phyloP scores from a whole-genome alignment of 2,329 filamentous ascomycete species.

The Lasiodiplodia gonubiensis region DNA sequence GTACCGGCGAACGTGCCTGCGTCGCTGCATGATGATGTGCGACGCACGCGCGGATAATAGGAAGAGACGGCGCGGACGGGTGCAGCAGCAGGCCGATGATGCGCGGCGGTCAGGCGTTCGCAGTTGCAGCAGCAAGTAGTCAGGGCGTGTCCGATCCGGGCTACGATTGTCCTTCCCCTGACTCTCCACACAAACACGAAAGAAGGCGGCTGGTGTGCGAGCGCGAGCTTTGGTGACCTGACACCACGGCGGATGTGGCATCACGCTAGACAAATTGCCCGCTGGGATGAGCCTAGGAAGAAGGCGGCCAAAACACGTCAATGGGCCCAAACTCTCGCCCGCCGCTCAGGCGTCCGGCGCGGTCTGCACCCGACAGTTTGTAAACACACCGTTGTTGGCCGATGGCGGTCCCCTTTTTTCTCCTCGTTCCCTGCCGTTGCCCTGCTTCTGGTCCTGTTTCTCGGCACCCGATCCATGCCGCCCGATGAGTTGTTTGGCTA shows the following conservation, averaged over 20 bases:
- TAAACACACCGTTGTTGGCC: constrained; percentile 23
- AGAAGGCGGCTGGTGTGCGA: no score
- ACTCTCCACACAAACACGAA: constrained; percentile 11
- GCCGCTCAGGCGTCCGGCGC: constrained; percentile 21
- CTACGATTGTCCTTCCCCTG: constrained; percentile 16
- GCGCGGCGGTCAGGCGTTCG: not conserved
- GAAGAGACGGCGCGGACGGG: not conserved
- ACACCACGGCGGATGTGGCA: constrained; percentile 23
- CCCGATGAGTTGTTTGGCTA: constrained; percentile 18
- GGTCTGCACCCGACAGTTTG: constrained; percentile 7
- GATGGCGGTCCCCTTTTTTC: constrained; percentile 9
- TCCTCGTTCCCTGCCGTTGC: not conserved
- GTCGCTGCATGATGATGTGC: constrained; percentile 1
- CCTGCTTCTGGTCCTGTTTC: not conserved
- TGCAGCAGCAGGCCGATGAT: not conserved
- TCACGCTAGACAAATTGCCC: constrained; percentile 25
- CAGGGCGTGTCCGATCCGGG: constrained; percentile 11
- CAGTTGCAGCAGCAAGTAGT: not conserved
- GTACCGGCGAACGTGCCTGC: not conserved
- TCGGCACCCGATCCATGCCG: constrained; percentile 8
- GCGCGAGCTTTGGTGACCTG: constrained; percentile 22
- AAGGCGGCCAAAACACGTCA: constrained; percentile 8
- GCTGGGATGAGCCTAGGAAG: constrained; percentile 17
- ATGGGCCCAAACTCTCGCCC: constrained; percentile 8
- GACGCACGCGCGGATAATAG: not conserved